Percentiles rank a stretch among this genome's conserved stretches.
Evolutionary conservation across 805 yeast genomes (phyloP).

Genomic region (Kuraishia piskuri): DNA sequence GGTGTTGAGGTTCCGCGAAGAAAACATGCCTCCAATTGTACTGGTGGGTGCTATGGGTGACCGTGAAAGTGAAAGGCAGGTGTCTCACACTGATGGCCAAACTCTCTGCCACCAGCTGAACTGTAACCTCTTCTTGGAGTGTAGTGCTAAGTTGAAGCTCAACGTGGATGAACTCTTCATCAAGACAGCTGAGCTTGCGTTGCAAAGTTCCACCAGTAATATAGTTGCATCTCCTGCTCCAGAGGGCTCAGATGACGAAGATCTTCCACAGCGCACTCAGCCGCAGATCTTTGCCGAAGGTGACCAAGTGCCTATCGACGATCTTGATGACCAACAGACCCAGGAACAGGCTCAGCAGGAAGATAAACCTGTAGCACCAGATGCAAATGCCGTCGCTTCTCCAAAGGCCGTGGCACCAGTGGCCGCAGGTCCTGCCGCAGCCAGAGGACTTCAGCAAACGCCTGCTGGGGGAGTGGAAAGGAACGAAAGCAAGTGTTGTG

Average conservation of each 20-base stretch:
- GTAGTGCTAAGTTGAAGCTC: slow-evolving; percentile 1
- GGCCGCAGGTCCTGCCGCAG: too few relatives aligned
- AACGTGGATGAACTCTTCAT: slow-evolving; percentile 2
- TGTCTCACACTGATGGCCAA: slow-evolving; percentile 49
- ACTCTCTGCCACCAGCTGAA: background rate
- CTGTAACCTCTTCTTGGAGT: background rate
- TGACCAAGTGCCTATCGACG: background rate
- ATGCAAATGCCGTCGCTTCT: background rate
- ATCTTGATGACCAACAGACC: background rate
- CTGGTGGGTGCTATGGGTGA: slow-evolving; percentile 80
- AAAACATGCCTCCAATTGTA: slow-evolving; percentile 16
- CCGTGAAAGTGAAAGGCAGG: slow-evolving; percentile 68
- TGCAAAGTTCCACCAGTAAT: background rate
- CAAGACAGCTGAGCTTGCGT: background rate
- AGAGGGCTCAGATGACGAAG: background rate
- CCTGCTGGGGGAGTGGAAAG: background rate
- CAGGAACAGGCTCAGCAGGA: background rate
- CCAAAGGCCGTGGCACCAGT: background rate
- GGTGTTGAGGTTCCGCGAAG: slow-evolving; percentile 58
- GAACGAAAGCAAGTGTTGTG: background rate
- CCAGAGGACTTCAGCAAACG: background rate
- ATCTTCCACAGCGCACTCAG: too few relatives aligned
- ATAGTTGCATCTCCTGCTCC: background rate
- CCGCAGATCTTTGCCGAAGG: background rate
- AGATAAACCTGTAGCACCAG: background rate